A percentile compares a stretch with the other conserved stretches of the same genome.
Conservation (phyloP, 768 basidiomycete species). For the Rossbeevera mucosa region DNA sequence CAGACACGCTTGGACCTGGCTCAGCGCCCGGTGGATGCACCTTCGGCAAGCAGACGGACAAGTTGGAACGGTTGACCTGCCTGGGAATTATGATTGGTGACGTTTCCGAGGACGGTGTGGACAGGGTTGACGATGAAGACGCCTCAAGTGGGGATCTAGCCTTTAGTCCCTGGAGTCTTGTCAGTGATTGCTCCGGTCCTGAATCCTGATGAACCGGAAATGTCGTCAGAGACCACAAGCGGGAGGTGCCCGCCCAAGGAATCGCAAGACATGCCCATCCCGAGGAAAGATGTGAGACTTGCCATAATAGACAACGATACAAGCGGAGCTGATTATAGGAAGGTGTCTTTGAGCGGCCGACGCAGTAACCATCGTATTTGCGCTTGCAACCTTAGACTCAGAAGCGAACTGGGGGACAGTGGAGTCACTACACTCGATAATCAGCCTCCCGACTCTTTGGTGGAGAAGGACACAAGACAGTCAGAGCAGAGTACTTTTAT, state of each 20-base stretch:
- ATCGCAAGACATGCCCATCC: not conserved
- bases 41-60: not conserved
- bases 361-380: not conserved
- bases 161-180: not conserved
- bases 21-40: not conserved
- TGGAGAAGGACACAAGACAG: not conserved
- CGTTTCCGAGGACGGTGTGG: not conserved
- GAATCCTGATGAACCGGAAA: not conserved
- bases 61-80: not conserved
- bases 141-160: not conserved
- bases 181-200: not conserved
- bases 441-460: not conserved
- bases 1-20: not conserved
- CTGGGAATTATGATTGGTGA: not conserved
- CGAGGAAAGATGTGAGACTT: conserved; percentile 1
- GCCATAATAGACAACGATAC: not conserved
- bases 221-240: not conserved
- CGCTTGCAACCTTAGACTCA: not conserved
- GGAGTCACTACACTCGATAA: too few relatives aligned
- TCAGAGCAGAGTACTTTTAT: not conserved
- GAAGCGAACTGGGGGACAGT: not conserved
- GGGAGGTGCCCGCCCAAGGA: not conserved
- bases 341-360: not conserved
- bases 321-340: not conserved
- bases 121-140: not conserved